Conservation (phyloP, 345 rosid species). For the Toxicodendron radicans region DNA sequence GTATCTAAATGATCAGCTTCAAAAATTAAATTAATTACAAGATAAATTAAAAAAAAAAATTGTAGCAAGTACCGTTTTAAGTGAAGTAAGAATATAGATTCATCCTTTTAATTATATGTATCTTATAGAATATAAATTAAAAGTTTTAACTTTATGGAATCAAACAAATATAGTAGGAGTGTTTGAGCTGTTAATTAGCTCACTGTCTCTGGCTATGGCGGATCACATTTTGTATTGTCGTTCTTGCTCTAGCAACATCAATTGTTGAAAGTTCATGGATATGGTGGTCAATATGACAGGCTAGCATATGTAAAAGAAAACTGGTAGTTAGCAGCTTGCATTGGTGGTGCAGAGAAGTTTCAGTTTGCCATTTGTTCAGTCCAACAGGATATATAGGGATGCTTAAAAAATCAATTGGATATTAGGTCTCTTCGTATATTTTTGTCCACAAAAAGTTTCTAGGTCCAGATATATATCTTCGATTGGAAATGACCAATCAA, state of each 20-base stretch:
- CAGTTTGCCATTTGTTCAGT: constrained; percentile 11
- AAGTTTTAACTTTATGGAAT: constrained; percentile 9
- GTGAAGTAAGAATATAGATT: not conserved
- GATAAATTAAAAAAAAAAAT: too few relatives aligned
- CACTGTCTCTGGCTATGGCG: constrained; percentile 1
- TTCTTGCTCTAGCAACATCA: constrained; percentile 18
- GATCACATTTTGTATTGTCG: constrained; percentile 8
- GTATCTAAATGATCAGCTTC: too few relatives aligned
- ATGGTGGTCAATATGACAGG: constrained; percentile 21
- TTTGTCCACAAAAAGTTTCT: constrained; percentile 28
- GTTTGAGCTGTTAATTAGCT: constrained; percentile 6
- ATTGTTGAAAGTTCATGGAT: constrained; percentile 10
- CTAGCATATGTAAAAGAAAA: not conserved
- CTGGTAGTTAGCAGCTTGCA: constrained; percentile 24
- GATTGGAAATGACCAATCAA: constrained; percentile 25
- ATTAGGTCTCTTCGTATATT: constrained; percentile 12
- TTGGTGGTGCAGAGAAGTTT: constrained; percentile 13
- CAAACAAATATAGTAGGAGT: constrained; percentile 19
- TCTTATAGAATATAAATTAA: not conserved
- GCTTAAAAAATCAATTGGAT: constrained; percentile 15
- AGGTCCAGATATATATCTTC: not conserved
- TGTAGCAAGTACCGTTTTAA: too few relatives aligned
- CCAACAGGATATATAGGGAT: constrained; percentile 24
- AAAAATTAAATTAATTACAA: too few relatives aligned
- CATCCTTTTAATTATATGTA: constrained; percentile 5